Base-by-base conservation (phyloP, 805 yeast species). In the Starmerella kuoi region DNA sequence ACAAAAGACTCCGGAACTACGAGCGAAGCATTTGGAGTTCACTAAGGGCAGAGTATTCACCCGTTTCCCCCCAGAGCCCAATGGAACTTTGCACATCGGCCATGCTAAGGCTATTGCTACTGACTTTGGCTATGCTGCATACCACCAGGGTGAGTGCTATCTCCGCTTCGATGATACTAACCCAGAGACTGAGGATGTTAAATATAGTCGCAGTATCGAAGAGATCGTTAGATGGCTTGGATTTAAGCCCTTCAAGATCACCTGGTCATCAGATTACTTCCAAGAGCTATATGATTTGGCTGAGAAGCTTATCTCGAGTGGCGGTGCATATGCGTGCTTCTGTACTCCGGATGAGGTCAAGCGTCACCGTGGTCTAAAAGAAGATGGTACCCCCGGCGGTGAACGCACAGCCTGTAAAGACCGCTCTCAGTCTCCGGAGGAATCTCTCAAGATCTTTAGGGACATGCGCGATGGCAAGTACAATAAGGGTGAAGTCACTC, bases 61-160 rank as follows among this genome's bases (percentile, higher is more conserved):
- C 3, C 76, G 99, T 60, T 91, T 91, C 66, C 99, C 99, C 36
- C 98, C 98, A 5, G 98, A 91, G 66, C 98, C 98, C 32, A 88
- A 93, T 64, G 98, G 98, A 54, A 91, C 77, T 60, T 71, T 91
- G 58, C 98, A 91, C 61, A 88, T 91, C 61, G 98, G 99, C 35
- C 99, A 91, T 60, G 81, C 95, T 32, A 91, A 91, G 65, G 98
- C 98, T 40, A 88, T 91, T 59, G 82, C 91, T 75, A 95, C 88
- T 41, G 87, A 91, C 61, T 91, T 91, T 63, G 99, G 99, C n/a
- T 91, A 70, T 62, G 98, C 98, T 31, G 79, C 81, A 59, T 79
- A 67, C 64, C 70, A 86, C 61, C 72, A 74, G 48, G 99, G 99
- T 50, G 69, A 74, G 40, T 91, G 98, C 63, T 85, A 86, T 60